phyloP scores from a whole-genome alignment of 129 eudicot genomes.

The Pseudognaphalium luteoalbum region DNA sequence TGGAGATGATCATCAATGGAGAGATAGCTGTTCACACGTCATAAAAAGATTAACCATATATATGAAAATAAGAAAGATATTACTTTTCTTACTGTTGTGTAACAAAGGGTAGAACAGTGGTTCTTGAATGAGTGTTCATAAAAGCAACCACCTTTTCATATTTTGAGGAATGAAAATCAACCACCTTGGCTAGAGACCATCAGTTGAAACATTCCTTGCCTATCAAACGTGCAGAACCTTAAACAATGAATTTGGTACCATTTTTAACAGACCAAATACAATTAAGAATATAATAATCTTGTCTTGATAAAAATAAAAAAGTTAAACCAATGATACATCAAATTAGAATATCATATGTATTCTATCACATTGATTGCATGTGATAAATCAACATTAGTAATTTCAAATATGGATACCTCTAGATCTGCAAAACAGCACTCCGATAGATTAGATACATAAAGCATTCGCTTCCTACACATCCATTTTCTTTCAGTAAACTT shows the following conservation, averaged over 20 bases:
- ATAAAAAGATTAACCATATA: conserved; percentile 11
- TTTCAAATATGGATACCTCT: too few relatives aligned
- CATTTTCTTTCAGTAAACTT: too few relatives aligned
- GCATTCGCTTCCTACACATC: too few relatives aligned
- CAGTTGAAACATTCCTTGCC: conserved; percentile 86
- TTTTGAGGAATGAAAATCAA: conserved; percentile 4
- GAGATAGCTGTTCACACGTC: conserved; percentile 50
- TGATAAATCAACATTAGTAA: too few relatives aligned
- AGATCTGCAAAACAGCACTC: too few relatives aligned
- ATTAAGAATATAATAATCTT: not conserved
- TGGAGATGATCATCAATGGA: conserved; percentile 52
- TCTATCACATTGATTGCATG: too few relatives aligned
- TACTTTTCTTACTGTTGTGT: not conserved
- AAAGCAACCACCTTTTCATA: not conserved
- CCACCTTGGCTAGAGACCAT: conserved; percentile 65
- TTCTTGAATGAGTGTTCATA: not conserved
- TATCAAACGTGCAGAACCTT: conserved; percentile 25
- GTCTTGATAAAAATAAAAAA: too few relatives aligned
- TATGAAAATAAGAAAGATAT: not conserved
- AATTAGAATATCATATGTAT: too few relatives aligned
- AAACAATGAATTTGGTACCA: conserved; percentile 20
- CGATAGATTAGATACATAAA: too few relatives aligned
- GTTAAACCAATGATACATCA: too few relatives aligned
- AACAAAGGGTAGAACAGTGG: not conserved
- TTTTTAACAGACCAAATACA: not conserved